Percentiles rank a stretch among this genome's conserved stretches.
Evolutionary conservation across 129 eudicot genomes (phyloP).

Genomic region (Flaveria sonorensis): DNA sequence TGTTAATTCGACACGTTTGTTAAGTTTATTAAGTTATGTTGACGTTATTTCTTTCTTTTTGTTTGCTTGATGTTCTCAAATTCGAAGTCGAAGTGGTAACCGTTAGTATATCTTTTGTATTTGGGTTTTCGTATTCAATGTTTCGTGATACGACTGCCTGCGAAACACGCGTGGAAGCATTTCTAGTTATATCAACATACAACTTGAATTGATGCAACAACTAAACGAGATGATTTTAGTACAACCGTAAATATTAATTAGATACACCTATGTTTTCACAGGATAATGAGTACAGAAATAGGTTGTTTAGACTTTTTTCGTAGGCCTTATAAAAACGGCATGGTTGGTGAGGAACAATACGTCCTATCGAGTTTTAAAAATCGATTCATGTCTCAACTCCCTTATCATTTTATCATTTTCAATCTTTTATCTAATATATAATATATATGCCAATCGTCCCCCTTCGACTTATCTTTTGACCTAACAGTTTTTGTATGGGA

Average conservation of each 20-base stretch:
- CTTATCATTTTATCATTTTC: slow-evolving; percentile 1
- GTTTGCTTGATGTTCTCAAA: no score
- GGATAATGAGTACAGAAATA: slow-evolving; percentile 26
- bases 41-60: no score
- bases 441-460: slow-evolving; percentile 19
- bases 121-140: no score
- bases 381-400: slow-evolving; percentile 35
- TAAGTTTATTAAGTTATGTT: no score
- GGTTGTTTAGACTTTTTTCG: slow-evolving; percentile 24
- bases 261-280: not conserved
- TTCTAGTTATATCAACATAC: no score
- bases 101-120: no score
- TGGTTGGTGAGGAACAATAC: slow-evolving; percentile 44
- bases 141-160: no score
- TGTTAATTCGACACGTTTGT: no score
- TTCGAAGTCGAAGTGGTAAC: no score
- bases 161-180: no score
- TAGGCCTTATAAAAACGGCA: slow-evolving; percentile 33
- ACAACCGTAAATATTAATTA: not conserved
- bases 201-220: no score
- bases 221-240: not conserved
- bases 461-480: slow-evolving; percentile 26
- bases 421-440: slow-evolving; percentile 13
- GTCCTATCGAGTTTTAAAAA: slow-evolving; percentile 36
- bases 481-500: not conserved